Evolutionary conservation across 2,329 filamentous ascomycete species (phyloP).

Genomic region (Diaporthe vexans): DNA sequence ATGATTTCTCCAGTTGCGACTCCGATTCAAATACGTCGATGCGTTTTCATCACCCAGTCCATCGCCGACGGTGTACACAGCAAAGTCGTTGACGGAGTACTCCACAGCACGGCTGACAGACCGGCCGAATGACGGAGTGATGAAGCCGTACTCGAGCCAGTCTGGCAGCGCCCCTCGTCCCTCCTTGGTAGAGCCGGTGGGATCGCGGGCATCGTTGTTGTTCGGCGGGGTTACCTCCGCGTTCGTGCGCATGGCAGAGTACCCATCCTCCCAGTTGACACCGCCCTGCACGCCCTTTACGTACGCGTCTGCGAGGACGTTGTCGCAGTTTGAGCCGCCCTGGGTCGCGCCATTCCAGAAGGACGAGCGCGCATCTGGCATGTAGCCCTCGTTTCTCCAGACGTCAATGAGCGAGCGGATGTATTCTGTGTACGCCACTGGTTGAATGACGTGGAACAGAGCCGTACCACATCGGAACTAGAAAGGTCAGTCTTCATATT

Average conservation of each 20-base stretch:
- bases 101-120: slow-evolving; percentile 76
- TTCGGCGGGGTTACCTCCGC: slow-evolving; percentile 74
- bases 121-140: slow-evolving; percentile 72
- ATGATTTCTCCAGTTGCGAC: slow-evolving; percentile 79
- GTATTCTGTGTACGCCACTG: slow-evolving; percentile 73
- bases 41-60: slow-evolving; percentile 70
- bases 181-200: slow-evolving; percentile 74
- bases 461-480: slow-evolving; percentile 74
- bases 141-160: slow-evolving; percentile 75
- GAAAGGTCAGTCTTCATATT: slow-evolving; percentile 45
- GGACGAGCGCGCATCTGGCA: slow-evolving; percentile 76
- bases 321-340: slow-evolving; percentile 79
- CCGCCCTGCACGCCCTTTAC: slow-evolving; percentile 75
- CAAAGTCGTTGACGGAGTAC: slow-evolving; percentile 79
- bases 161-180: slow-evolving; percentile 78
- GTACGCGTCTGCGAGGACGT: slow-evolving; percentile 79
- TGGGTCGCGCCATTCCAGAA: slow-evolving; percentile 79
- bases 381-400: slow-evolving; percentile 74
- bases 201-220: slow-evolving; percentile 69
- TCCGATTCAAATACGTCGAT: slow-evolving; percentile 72
- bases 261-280: slow-evolving; percentile 75
- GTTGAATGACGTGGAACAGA: slow-evolving; percentile 76
- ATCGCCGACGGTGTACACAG: slow-evolving; percentile 73
- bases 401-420: slow-evolving; percentile 78
- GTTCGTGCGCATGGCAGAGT: slow-evolving; percentile 75